Base-by-base conservation (phyloP, 768 basidiomycete genomes). In the Mrakia hoshinonis region DNA sequence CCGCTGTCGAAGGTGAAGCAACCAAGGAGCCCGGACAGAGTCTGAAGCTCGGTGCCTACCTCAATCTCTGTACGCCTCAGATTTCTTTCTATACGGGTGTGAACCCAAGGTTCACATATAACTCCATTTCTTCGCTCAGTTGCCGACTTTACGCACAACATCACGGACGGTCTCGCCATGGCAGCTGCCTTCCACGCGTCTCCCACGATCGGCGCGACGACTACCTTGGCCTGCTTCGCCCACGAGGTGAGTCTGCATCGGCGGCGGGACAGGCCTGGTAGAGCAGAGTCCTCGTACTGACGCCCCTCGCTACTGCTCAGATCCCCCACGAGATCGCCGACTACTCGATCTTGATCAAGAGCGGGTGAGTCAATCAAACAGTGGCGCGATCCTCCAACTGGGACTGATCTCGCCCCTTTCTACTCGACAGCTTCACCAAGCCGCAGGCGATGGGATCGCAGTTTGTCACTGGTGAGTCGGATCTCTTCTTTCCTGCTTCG, bases 301-400 rank as follows among this genome's bases (percentile, higher is more conserved):
- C n/a, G n/a, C n/a, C n/a, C n/a, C n/a, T n/a, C n/a, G n/a, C n/a
- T n/a, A n/a, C n/a, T 77, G 91, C 90, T 2, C 91, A 95, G 80
- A 94, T 95, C 67, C 92, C 92, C 22, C 92, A 95, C 77, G 91
- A 95, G 83, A 94, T 95, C 73, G 92, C 92, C n/a, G 92, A 94
- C 78, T 94, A 93, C 77, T 92, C 90, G n/a, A 93, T 94, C 75
- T 82, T 93, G 46, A 85, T 93, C 76, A 78, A 67, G 65, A 49
- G 38, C 70, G 55, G 70, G 69, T 49, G 18, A 36, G 65, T 52
- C 51, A n/a, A 20, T 38, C 3, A 10, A n/a, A 24, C 3, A 47
- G 7, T 18, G 31, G 54, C 31, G 0, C 34, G 18, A n/a, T 36
- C 31, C 55, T 12, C 11, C 47, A 26, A 61, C 87, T 89, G 13